A percentile compares a stretch with the other conserved stretches of the same genome.
Evolutionary conservation across 2,329 filamentous ascomycete genomes (phyloP).

Genomic region (Juglanconis oblonga): DNA sequence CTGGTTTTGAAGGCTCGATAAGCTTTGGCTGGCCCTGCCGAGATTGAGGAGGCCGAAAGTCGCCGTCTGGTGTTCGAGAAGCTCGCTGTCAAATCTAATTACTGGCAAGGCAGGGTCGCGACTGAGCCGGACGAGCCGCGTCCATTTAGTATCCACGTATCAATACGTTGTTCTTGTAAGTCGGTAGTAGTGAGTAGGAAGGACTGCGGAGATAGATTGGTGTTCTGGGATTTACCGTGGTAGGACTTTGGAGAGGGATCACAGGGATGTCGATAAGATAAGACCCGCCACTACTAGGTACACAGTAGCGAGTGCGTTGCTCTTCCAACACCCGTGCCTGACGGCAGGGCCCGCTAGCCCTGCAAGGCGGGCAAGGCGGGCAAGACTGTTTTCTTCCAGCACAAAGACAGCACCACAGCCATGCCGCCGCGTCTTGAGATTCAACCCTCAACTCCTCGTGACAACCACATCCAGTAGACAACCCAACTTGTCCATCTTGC

Average conservation of each 20-base stretch:
- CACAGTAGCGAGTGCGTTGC: background rate
- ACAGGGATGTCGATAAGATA: too few relatives aligned
- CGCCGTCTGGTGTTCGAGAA: background rate
- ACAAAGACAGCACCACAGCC: background rate
- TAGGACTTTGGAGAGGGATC: too few relatives aligned
- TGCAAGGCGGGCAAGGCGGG: background rate
- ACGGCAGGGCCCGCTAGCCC: background rate
- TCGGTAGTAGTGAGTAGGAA: too few relatives aligned
- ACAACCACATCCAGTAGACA: background rate
- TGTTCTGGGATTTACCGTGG: too few relatives aligned
- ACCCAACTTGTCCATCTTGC: background rate
- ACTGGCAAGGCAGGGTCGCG: too few relatives aligned
- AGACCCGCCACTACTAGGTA: background rate
- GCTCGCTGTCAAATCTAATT: background rate
- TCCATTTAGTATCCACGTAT: too few relatives aligned
- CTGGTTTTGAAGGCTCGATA: background rate
- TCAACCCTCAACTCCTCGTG: background rate
- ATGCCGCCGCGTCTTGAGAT: background rate
- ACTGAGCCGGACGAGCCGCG: too few relatives aligned
- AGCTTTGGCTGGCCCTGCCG: background rate
- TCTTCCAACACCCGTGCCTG: background rate
- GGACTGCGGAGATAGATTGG: too few relatives aligned
- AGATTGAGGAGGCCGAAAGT: background rate
- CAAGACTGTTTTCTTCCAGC: background rate
- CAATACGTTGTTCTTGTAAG: too few relatives aligned